Conservation (phyloP, 352 stramenopile genomes). For the Globisporangium barbulae region DNA sequence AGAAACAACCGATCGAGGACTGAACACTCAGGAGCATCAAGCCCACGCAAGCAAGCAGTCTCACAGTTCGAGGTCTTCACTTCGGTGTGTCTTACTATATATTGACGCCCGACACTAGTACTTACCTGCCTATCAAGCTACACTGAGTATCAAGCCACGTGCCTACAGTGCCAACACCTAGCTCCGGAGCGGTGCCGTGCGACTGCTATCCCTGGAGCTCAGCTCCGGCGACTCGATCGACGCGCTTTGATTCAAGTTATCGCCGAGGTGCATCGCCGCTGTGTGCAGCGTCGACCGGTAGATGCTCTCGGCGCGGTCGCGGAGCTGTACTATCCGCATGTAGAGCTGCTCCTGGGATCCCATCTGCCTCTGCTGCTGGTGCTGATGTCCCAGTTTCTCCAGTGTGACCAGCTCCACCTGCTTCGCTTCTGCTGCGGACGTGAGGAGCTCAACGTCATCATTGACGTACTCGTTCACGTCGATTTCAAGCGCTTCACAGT, state of each 20-base stretch:
- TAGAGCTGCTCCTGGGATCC: constrained; percentile 24
- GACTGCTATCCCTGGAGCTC: not conserved
- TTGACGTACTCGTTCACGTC: not conserved
- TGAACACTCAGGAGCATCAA: too few relatives aligned
- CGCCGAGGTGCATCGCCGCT: not conserved
- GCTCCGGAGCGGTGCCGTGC: too few relatives aligned
- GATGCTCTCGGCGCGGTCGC: constrained; percentile 36
- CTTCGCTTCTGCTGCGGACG: not conserved
- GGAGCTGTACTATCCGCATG: constrained; percentile 42
- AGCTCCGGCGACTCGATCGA: not conserved
- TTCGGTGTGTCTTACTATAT: too few relatives aligned
- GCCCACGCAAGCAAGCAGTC: too few relatives aligned
- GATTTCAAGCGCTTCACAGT: not conserved
- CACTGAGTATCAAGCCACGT: too few relatives aligned
- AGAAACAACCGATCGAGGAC: too few relatives aligned
- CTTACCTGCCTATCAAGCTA: too few relatives aligned
- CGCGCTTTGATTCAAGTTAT: not conserved
- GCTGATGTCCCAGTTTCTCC: not conserved
- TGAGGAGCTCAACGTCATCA: not conserved
- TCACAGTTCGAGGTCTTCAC: too few relatives aligned
- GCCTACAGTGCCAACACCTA: too few relatives aligned
- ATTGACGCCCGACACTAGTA: too few relatives aligned
- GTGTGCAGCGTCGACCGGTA: constrained; percentile 26
- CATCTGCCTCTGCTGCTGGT: not conserved
- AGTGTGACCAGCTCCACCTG: not conserved